These are phyloP conservation scores for Penicillium macrosclerotiorum DNA, from an alignment of 495 filamentous ascomycete species.

Conservation along the genomic window DNA sequence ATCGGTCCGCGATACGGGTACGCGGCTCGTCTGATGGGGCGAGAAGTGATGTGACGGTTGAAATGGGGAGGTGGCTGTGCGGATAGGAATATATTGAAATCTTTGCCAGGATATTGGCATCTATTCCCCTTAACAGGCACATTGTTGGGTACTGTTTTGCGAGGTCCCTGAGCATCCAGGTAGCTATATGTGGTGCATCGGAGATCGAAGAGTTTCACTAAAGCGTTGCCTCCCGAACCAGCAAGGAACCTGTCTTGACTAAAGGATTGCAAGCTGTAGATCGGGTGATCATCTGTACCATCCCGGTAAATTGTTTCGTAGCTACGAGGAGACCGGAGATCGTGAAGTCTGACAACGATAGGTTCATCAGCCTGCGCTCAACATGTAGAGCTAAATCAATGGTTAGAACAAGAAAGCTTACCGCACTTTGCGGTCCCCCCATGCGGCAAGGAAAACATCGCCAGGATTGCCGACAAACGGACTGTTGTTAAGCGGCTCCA, in stretches of 20 bases:
- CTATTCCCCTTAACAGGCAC: not conserved
- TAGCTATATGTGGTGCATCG: conserved; percentile 50
- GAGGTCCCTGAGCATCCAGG: conserved; percentile 23
- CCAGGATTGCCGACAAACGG: conserved; percentile 29
- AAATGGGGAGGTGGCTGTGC: conserved; percentile 14
- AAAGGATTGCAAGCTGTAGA: conserved; percentile 60
- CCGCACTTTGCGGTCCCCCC: conserved; percentile 58
- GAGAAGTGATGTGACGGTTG: conserved; percentile 4
- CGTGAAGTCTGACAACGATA: conserved; percentile 55
- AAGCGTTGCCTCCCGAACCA: conserved; percentile 53
- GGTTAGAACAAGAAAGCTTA: conserved; percentile 24
- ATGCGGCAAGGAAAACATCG: conserved; percentile 59
- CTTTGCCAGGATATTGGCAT: conserved; percentile 21
- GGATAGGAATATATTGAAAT: conserved; percentile 43
- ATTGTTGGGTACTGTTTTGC: conserved; percentile 2
- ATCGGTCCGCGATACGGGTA: conserved; percentile 46
- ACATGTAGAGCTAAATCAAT: too few relatives aligned
- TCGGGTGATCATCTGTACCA: conserved; percentile 51
- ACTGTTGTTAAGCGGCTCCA: conserved; percentile 46
- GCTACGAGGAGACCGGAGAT: conserved; percentile 54
- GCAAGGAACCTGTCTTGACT: conserved; percentile 56
- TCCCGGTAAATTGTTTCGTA: conserved; percentile 53
- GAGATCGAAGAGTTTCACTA: conserved; percentile 66
- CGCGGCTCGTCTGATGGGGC: conserved; percentile 5
- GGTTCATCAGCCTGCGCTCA: not conserved